Evolutionary conservation across 2,329 filamentous ascomycete species (phyloP).

Genomic region (Daldinia sp.): DNA sequence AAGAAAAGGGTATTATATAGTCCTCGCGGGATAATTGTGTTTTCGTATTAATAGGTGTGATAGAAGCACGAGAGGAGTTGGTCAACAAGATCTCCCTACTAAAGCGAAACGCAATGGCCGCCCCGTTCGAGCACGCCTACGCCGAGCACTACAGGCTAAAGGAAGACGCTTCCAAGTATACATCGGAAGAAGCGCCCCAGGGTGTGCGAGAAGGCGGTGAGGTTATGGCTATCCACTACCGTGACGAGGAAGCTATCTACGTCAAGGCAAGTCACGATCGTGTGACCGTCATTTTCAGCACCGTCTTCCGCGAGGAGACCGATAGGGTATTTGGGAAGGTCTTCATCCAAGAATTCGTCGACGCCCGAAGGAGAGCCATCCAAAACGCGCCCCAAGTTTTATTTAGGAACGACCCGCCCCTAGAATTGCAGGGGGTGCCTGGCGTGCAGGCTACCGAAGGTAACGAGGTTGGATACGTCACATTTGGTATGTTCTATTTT

Average conservation of each 20-base stretch:
- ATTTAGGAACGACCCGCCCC: slow-evolving; percentile 91
- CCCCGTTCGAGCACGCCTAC: slow-evolving; percentile 97
- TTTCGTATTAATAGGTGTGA: slow-evolving; percentile 30
- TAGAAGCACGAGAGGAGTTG: slow-evolving; percentile 85
- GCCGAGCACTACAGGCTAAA: slow-evolving; percentile 87
- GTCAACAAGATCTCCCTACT: slow-evolving; percentile 87
- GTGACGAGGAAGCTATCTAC: slow-evolving; percentile 98
- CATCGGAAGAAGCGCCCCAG: slow-evolving; percentile 91
- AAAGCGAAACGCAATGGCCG: slow-evolving; percentile 98
- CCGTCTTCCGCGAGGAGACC: slow-evolving; percentile 96
- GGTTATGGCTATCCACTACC: slow-evolving; percentile 96
- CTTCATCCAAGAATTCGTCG: slow-evolving; percentile 98
- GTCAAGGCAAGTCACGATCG: slow-evolving; percentile 97
- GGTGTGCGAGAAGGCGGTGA: slow-evolving; percentile 88
- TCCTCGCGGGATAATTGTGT: background rate
- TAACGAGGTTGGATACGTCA: slow-evolving; percentile 95
- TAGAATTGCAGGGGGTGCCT: slow-evolving; percentile 87
- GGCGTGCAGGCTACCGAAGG: slow-evolving; percentile 80
- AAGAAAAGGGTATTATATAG: slow-evolving; percentile 69
- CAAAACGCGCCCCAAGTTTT: slow-evolving; percentile 98
- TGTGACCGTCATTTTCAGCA: slow-evolving; percentile 99
- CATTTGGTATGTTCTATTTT: slow-evolving; percentile 76
- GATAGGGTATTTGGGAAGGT: slow-evolving; percentile 98
- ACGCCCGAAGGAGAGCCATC: slow-evolving; percentile 91
- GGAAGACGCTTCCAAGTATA: slow-evolving; percentile 91